These are phyloP conservation scores for Alternaria sp. DNA, from an alignment of 2,329 filamentous ascomycete genomes.

Conservation along the genomic window DNA sequence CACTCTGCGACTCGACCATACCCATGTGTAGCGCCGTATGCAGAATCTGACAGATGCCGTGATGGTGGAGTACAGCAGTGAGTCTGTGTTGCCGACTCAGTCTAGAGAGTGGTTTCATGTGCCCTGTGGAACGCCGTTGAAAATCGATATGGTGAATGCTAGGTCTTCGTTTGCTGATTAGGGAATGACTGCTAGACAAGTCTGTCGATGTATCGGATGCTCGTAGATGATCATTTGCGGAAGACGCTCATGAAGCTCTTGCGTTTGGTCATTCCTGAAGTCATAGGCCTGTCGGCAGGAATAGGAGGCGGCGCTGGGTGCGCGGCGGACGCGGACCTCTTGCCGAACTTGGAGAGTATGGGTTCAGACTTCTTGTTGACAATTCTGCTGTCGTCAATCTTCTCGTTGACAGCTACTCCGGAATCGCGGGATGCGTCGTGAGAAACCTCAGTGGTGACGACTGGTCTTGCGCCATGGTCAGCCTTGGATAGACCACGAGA, in stretches of 20 bases:
- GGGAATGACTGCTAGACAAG: background rate
- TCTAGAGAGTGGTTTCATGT: background rate
- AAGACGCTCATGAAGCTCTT: slow-evolving; percentile 57
- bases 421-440: slow-evolving; percentile 46
- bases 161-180: background rate
- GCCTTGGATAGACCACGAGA: slow-evolving; percentile 41
- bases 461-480: slow-evolving; percentile 33
- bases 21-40: slow-evolving; percentile 10
- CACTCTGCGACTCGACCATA: slow-evolving; percentile 4
- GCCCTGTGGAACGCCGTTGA: background rate
- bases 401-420: slow-evolving; percentile 41
- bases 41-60: slow-evolving; percentile 7
- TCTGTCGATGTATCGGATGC: background rate
- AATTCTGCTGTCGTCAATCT: slow-evolving; percentile 27
- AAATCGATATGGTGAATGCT: background rate
- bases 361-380: slow-evolving; percentile 32
- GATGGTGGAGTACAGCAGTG: slow-evolving; percentile 3
- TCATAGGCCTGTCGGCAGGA: slow-evolving; percentile 34
- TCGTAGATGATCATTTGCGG: slow-evolving; percentile 30
- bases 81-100: slow-evolving; percentile 2
- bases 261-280: slow-evolving; percentile 52
- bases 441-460: slow-evolving; percentile 39
- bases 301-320: slow-evolving; percentile 36
- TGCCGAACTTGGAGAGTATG: slow-evolving; percentile 28
- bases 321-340: slow-evolving; percentile 21